Percentiles rank a stretch among this genome's conserved stretches.
These are phyloP conservation scores for Aureobasidium sp. DNA, from an alignment of 2,329 filamentous ascomycete genomes.

Conservation along the genomic window DNA sequence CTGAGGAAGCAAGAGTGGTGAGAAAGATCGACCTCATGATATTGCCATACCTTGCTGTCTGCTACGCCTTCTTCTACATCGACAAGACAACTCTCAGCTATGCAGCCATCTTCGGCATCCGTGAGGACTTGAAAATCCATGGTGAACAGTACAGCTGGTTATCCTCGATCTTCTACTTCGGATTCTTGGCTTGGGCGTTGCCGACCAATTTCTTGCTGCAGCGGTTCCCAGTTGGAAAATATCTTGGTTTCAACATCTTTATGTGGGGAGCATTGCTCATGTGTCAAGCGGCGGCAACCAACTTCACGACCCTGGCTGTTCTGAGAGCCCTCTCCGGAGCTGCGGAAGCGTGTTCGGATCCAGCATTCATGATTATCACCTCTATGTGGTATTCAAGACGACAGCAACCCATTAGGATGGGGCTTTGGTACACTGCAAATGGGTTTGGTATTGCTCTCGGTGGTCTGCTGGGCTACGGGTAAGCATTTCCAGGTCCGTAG, in stretches of 20 bases:
- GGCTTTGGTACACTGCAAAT: slow-evolving; percentile 43
- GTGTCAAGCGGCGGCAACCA: slow-evolving; percentile 25
- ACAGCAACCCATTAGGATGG: slow-evolving; percentile 53
- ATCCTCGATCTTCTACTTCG: slow-evolving; percentile 49
- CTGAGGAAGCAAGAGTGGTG: slow-evolving; percentile 42
- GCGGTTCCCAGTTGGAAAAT: slow-evolving; percentile 41
- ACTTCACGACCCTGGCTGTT: slow-evolving; percentile 47
- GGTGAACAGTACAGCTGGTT: slow-evolving; percentile 54
- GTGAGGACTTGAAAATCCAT: slow-evolving; percentile 50
- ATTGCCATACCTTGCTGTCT: slow-evolving; percentile 40
- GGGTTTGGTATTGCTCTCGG: slow-evolving; percentile 52
- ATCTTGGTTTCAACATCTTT: slow-evolving; percentile 49
- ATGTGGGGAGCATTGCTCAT: slow-evolving; percentile 41
- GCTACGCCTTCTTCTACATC: slow-evolving; percentile 33
- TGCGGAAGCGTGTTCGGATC: slow-evolving; percentile 50
- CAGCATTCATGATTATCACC: slow-evolving; percentile 56
- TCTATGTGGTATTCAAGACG: slow-evolving; percentile 56
- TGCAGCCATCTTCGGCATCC: slow-evolving; percentile 59
- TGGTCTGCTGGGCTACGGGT: slow-evolving; percentile 44
- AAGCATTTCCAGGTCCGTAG: background rate
- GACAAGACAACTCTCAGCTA: slow-evolving; percentile 53
- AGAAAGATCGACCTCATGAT: slow-evolving; percentile 55
- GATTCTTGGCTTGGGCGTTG: slow-evolving; percentile 49
- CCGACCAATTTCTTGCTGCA: slow-evolving; percentile 47
- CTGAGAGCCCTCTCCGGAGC: slow-evolving; percentile 50